Evolutionary conservation across 2,329 filamentous ascomycete genomes (phyloP).

Genomic region (Beauveria varroae): DNA sequence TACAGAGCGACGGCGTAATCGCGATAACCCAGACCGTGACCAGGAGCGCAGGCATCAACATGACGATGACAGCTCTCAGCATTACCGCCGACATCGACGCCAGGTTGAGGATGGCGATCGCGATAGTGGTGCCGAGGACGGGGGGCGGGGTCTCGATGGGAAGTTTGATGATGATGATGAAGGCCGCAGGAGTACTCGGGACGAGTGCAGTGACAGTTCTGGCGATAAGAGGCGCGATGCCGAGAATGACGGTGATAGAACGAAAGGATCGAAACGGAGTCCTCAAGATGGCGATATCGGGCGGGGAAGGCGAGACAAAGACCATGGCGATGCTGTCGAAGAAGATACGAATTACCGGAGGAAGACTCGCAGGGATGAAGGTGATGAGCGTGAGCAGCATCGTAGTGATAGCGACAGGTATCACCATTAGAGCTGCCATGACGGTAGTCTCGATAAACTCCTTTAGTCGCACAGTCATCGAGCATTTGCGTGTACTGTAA

Average conservation of each 20-base stretch:
- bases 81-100: slow-evolving; percentile 23
- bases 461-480: not conserved
- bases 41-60: slow-evolving; percentile 16
- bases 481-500: no score
- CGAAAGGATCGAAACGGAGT: not conserved
- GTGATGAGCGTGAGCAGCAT: slow-evolving; percentile 19
- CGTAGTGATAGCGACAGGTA: slow-evolving; percentile 16
- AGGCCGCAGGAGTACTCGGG: not conserved
- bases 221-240: not conserved
- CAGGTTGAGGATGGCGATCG: slow-evolving; percentile 20
- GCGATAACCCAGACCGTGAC: not conserved
- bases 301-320: not conserved
- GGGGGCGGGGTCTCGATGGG: not conserved
- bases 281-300: not conserved
- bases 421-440: not conserved
- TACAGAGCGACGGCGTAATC: not conserved
- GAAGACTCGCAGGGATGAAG: slow-evolving; percentile 14
- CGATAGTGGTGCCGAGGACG: slow-evolving; percentile 19
- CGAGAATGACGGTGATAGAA: not conserved
- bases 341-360: slow-evolving; percentile 21
- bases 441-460: not conserved
- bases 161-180: not conserved
- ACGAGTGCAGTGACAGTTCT: not conserved
- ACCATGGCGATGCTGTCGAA: not conserved
- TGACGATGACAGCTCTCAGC: slow-evolving; percentile 18